Evolutionary conservation across 305 asterid genomes (phyloP).

Genomic region (Striga hermonthica): DNA sequence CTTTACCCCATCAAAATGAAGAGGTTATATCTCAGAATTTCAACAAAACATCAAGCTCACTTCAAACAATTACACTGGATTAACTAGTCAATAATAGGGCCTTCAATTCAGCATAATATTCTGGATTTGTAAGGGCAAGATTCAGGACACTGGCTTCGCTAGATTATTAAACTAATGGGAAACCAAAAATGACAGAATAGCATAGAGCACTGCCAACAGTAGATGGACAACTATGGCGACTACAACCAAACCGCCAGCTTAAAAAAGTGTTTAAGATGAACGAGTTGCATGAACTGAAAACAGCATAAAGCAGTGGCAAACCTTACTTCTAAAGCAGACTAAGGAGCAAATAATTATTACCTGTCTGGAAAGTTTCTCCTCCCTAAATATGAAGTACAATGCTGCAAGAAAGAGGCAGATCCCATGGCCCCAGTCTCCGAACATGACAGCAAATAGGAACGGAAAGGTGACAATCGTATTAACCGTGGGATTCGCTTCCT

Average conservation of each 20-base stretch:
- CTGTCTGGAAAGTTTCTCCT: conserved; percentile 31
- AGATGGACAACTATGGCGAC: no score
- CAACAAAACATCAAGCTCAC: neutral
- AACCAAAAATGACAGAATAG: neutral
- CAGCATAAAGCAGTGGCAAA: neutral
- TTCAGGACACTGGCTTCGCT: no score
- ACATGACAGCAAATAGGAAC: conserved; percentile 13
- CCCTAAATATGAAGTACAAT: conserved; percentile 5
- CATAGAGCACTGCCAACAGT: neutral
- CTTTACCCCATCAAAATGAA: conserved; percentile 16
- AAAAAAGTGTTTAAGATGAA: neutral
- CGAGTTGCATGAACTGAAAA: conserved; percentile 9
- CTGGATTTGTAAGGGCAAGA: no score
- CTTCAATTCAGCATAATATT: no score
- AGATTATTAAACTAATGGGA: neutral
- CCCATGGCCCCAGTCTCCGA: conserved; percentile 18
- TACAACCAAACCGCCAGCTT: neutral
- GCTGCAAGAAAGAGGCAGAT: conserved; percentile 10
- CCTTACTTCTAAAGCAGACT: neutral
- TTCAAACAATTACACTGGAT: neutral
- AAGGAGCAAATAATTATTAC: conserved; percentile 31
- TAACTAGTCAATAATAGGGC: neutral
- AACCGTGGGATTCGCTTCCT: conserved; percentile 11
- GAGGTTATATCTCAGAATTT: conserved; percentile 6
- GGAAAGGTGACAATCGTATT: conserved; percentile 9